These are phyloP conservation scores for Beauveria asiatica DNA, from an alignment of 2,329 filamentous ascomycete species.

Conservation along the genomic window DNA sequence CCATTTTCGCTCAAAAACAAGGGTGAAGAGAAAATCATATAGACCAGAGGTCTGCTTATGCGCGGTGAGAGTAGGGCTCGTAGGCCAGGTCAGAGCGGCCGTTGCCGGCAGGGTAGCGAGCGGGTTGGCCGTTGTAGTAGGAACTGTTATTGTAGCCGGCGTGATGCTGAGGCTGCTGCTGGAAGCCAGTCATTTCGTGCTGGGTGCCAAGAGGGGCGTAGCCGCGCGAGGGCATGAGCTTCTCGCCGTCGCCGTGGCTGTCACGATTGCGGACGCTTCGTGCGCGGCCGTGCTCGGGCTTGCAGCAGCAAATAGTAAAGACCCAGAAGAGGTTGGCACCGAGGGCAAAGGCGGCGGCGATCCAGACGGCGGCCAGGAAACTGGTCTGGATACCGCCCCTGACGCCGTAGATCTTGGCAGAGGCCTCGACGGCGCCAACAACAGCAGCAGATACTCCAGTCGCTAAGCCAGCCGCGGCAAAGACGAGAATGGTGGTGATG, in stretches of 20 bases:
- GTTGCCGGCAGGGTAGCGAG: conserved; percentile 32
- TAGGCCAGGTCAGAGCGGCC: conserved; percentile 47
- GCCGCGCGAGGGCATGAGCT: conserved; percentile 34
- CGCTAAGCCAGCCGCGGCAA: conserved; percentile 62
- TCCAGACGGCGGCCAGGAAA: conserved; percentile 68
- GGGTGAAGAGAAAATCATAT: not conserved
- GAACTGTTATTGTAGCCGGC: conserved; percentile 8
- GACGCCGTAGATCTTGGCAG: conserved; percentile 65
- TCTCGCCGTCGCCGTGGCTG: conserved; percentile 37
- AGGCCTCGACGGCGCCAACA: conserved; percentile 54
- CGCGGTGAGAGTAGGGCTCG: conserved; percentile 54
- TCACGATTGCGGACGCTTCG: conserved; percentile 25
- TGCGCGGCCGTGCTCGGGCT: conserved; percentile 31
- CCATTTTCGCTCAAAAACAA: not conserved
- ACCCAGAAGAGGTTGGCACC: conserved; percentile 82
- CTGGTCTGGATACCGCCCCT: conserved; percentile 54
- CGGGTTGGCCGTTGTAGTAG: conserved; percentile 20
- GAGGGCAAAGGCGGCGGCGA: conserved; percentile 69
- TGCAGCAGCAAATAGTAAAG: conserved; percentile 86
- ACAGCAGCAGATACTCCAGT: conserved; percentile 67
- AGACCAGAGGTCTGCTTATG: conserved; percentile 26
- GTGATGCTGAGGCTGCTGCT: conserved; percentile 24
- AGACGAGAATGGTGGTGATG: conserved; percentile 44
- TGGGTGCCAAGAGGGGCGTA: conserved; percentile 29
- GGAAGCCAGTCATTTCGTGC: conserved; percentile 30